A percentile compares a stretch with the other conserved stretches of the same genome.
Evolutionary conservation across 441 rosid species (phyloP).

Genomic region (Daphne laureola): DNA sequence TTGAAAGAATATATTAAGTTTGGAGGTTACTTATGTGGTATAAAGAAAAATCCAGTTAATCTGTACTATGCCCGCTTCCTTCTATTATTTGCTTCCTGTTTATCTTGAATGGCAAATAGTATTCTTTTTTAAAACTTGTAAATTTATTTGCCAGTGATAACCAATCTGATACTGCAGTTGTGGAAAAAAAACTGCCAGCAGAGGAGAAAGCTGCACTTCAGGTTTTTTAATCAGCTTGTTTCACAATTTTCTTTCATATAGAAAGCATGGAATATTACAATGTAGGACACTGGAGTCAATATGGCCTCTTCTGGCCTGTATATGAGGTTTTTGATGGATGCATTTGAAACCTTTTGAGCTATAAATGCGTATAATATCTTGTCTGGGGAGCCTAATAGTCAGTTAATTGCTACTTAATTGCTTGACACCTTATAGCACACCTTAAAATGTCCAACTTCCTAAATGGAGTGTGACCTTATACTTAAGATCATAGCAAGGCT

Average conservation of each 20-base stretch:
- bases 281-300: too few species aligned
- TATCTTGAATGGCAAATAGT: slow-evolving; percentile 7
- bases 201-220: slow-evolving; percentile 64
- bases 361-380: too few species aligned
- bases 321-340: not conserved
- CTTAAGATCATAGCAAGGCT: too few species aligned
- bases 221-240: slow-evolving; percentile 27
- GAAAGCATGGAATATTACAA: not conserved
- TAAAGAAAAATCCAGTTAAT: not conserved
- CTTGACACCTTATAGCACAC: too few species aligned
- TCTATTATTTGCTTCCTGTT: slow-evolving; percentile 4
- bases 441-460: too few species aligned
- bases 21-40: slow-evolving; percentile 5
- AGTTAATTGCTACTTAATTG: too few species aligned
- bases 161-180: slow-evolving; percentile 40
- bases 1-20: not conserved
- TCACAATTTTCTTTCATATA: not conserved
- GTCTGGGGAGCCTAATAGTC: too few species aligned
- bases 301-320: not conserved
- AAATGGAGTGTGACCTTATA: too few species aligned
- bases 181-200: slow-evolving; percentile 50
- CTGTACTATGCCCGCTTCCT: not conserved
- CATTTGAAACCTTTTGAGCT: too few species aligned
- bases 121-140: slow-evolving; percentile 5
- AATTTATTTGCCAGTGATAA: slow-evolving; percentile 33